Percentiles rank a stretch among this genome's conserved stretches.
phyloP scores from a whole-genome alignment of 78 protist genomes.

The Monocercomonoides exilis region DNA sequence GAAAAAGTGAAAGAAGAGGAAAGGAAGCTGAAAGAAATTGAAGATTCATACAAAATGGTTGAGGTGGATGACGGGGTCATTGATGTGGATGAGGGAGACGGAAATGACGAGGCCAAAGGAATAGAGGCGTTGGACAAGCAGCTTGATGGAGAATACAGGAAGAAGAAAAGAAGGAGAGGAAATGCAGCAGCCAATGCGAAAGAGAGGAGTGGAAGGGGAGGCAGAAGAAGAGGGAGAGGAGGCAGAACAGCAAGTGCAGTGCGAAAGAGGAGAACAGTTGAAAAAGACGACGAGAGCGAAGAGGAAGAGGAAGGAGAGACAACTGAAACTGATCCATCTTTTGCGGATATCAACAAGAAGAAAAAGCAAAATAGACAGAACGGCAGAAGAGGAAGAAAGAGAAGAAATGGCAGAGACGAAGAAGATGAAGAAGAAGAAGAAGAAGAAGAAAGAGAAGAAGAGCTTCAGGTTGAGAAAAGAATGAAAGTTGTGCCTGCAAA shows the following conservation, averaged over 20 bases:
- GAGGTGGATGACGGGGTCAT: background rate
- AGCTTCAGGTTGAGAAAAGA: background rate
- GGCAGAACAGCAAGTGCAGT: background rate
- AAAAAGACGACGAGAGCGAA: background rate
- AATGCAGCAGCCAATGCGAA: background rate
- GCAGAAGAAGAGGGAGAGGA: background rate
- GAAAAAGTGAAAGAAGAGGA: background rate
- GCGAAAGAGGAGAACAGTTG: background rate
- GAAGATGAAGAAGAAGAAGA: too few species aligned
- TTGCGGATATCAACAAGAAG: background rate
- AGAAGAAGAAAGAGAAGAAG: background rate
- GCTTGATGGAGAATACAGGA: background rate
- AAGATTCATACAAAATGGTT: background rate
- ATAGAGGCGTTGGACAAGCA: background rate
- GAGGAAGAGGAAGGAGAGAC: conserved; percentile 9
- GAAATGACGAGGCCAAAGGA: background rate
- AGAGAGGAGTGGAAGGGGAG: too few species aligned
- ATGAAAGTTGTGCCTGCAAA: background rate
- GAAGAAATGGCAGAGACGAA: too few species aligned
- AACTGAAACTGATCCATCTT: background rate
- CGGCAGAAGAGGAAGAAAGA: too few species aligned
- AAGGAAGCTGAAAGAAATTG: background rate
- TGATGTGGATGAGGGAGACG: background rate
- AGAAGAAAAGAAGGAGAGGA: background rate
- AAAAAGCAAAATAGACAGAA: too few species aligned